Evolutionary conservation across 768 basidiomycete genomes (phyloP), one percentile per base, ranked within the genome.

Genomic region (Tephrocybe sp.): DNA sequence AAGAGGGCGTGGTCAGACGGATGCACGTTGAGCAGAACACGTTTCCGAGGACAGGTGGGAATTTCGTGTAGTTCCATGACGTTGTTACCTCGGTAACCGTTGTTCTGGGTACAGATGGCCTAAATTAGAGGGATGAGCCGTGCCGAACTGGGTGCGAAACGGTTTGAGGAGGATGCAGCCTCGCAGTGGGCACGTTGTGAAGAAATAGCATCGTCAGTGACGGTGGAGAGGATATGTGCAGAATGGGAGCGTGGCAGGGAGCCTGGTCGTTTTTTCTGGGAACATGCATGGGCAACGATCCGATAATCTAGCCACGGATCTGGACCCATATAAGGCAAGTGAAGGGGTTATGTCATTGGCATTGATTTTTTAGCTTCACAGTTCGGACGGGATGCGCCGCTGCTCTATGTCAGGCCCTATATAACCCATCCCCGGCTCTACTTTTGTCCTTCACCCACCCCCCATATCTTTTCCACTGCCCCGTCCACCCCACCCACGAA

Each of bases 11-110:
- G 39, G 30, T 6, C 36, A 27, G n/a, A 24, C 19, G 5, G 29
- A 24, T 40, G 46, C 45, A 49, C 10, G 47, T 21, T 51, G 40
- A 13, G 34, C 16, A 24, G 41, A 43, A 45, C 34, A 55, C 37
- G 43, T 49, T 49, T 50, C 57, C 42, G 42, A 41, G 45, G 21
- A 15, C 33, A 37, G 48, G 30, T 44, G 49, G 45, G 47, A 48
- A 34, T 4, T 42, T 33, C 24, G 30, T 25, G 21, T 16, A 27
- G 15, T 21, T 19, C 23, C 4, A 46, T 54, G 57, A 57, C 53
- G 48, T 53, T 30, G 57, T 59, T 49, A 56, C 48, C 58, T 49
- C 58, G 56, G 58, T 55, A 59, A 59, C 58, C 58, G 56, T 49
- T 48, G 37, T 42, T 36, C 41, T 47, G 58, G 58, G 42, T 18